Conservation (phyloP, 805 yeast species). For the Suhomyces prunicola region DNA sequence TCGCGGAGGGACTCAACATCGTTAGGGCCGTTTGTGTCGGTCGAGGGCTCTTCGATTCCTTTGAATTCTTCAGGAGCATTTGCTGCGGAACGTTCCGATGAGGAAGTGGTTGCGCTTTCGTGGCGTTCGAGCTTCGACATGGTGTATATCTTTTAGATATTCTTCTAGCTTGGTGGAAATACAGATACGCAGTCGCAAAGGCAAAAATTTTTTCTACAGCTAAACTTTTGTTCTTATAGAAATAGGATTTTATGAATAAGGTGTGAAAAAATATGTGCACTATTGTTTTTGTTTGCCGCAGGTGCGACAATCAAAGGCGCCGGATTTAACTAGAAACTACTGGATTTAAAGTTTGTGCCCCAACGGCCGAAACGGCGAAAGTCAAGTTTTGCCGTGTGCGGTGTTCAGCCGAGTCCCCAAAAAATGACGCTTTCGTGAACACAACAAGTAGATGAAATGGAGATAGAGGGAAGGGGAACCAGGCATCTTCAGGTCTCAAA, state of each 20-base stretch:
- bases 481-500: too few species aligned
- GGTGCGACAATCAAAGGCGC: not conserved
- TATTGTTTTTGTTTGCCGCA: not conserved
- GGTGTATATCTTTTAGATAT: not conserved
- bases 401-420: not conserved
- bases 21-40: not conserved
- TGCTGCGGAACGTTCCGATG: not conserved
- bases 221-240: not conserved
- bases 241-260: not conserved
- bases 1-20: conserved; percentile 20
- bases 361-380: not conserved
- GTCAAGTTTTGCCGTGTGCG: not conserved
- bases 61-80: not conserved
- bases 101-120: not conserved
- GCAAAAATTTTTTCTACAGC: not conserved
- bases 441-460: not conserved
- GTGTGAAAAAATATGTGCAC: not conserved
- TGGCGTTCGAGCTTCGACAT: not conserved
- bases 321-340: not conserved
- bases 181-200: not conserved
- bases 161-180: too few species aligned
- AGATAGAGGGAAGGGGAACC: not conserved
- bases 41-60: not conserved
- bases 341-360: not conserved
- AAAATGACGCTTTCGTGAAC: not conserved